These are phyloP conservation scores for Bisporella sp. DNA, from an alignment of 2,329 filamentous ascomycete species.

Conservation along the genomic window DNA sequence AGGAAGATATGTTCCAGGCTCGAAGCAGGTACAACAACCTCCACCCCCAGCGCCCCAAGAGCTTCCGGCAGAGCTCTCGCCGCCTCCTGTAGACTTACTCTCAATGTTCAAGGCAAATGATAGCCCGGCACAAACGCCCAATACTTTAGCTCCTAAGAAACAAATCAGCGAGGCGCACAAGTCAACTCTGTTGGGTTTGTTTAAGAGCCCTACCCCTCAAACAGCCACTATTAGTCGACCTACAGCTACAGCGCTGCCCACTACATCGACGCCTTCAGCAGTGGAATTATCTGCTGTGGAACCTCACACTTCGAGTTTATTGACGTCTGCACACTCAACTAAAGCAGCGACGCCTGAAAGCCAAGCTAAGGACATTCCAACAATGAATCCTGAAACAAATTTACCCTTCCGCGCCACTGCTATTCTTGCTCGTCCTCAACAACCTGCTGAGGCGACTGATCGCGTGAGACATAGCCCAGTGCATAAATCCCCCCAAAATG, in stretches of 20 bases:
- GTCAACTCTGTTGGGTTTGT: slow-evolving; percentile 22
- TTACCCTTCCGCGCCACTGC: slow-evolving; percentile 21
- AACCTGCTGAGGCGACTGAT: slow-evolving; percentile 12
- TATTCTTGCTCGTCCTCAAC: slow-evolving; percentile 21
- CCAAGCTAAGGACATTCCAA: slow-evolving; percentile 11
- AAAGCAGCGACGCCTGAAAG: slow-evolving; percentile 6
- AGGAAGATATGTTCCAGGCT: slow-evolving; percentile 9
- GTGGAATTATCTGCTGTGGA: slow-evolving; percentile 27
- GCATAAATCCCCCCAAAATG: slow-evolving; percentile 1
- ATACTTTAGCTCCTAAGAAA: slow-evolving; percentile 12
- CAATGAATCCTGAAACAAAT: slow-evolving; percentile 19
- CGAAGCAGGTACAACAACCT: not conserved
- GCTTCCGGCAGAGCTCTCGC: slow-evolving; percentile 19
- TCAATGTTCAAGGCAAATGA: slow-evolving; percentile 5
- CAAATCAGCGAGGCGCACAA: slow-evolving; percentile 21
- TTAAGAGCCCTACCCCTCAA: slow-evolving; percentile 23
- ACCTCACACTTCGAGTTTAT: slow-evolving; percentile 16
- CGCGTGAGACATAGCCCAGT: not conserved
- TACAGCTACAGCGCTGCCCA: slow-evolving; percentile 17
- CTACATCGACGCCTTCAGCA: slow-evolving; percentile 20
- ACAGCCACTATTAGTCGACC: slow-evolving; percentile 8
- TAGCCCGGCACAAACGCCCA: slow-evolving; percentile 5
- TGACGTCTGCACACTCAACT: slow-evolving; percentile 10
- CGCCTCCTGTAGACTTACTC: slow-evolving; percentile 2
- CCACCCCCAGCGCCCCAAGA: slow-evolving; percentile 18